A percentile compares a stretch with the other conserved stretches of the same genome.
Conservation (phyloP, 1,284 basidiomycete genomes). For the Boletellus deceptivus region DNA sequence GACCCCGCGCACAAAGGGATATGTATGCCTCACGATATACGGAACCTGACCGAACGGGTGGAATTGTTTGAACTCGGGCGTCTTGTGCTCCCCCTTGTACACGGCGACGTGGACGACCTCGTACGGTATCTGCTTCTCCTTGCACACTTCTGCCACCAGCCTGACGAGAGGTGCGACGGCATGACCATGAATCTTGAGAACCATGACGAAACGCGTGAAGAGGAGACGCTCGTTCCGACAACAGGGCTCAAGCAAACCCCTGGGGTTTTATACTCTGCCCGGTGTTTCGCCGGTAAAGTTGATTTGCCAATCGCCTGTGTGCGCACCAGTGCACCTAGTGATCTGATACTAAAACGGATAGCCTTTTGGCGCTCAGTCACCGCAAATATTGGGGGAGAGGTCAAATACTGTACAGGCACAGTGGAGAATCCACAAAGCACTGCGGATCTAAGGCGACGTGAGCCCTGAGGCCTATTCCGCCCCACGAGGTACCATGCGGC, state of each 20-base stretch:
- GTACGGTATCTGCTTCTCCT: conserved; percentile 39
- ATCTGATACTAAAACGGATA: background rate
- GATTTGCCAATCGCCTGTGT: conserved; percentile 5
- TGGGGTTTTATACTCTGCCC: conserved; percentile 7
- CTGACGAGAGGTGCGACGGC: conserved; percentile 23
- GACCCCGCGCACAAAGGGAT: background rate
- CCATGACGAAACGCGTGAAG: conserved; percentile 14
- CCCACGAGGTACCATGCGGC: too few species aligned
- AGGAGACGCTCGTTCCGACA: background rate
- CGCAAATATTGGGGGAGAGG: background rate
- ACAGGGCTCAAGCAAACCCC: background rate
- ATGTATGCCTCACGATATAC: conserved; percentile 36
- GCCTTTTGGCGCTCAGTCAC: background rate
- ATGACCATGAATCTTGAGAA: conserved; percentile 24
- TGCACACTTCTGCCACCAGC: conserved; percentile 24
- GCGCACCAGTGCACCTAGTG: background rate
- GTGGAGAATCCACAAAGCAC: background rate
- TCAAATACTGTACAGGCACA: background rate
- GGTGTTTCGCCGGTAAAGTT: background rate
- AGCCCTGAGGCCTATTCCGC: too few species aligned
- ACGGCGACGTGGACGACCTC: conserved; percentile 40
- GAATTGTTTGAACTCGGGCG: conserved; percentile 34
- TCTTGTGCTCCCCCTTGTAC: conserved; percentile 38
- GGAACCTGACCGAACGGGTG: conserved; percentile 56
- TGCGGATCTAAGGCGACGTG: too few species aligned